Evolutionary conservation across 768 basidiomycete genomes (phyloP).

Genomic region (Xerocomellus intermedius): DNA sequence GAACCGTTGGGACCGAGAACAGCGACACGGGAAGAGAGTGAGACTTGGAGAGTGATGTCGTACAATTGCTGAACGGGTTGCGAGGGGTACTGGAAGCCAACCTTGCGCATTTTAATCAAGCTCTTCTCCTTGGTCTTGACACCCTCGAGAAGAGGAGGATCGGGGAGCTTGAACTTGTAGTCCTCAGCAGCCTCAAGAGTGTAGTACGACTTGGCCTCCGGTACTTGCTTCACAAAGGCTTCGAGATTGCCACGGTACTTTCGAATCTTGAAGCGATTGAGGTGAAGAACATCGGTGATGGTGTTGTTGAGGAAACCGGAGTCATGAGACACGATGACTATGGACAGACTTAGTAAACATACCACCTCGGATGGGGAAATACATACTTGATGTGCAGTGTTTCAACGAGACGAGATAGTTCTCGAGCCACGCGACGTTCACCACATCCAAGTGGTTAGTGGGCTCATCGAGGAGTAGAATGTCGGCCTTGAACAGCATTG

Average conservation of each 20-base stretch:
- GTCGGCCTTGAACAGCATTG: constrained; percentile 97
- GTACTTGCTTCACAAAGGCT: constrained; percentile 89
- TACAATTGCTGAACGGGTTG: constrained; percentile 85
- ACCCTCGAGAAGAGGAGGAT: constrained; percentile 96
- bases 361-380: background rate
- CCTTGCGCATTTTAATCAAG: constrained; percentile 95
- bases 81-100: constrained; percentile 94
- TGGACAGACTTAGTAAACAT: constrained; percentile 2
- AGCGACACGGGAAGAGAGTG: constrained; percentile 97
- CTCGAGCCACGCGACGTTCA: constrained; percentile 98
- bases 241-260: constrained; percentile 96
- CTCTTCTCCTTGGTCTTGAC: constrained; percentile 99
- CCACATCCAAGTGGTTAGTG: constrained; percentile 95
- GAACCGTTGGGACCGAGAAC: constrained; percentile 99
- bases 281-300: constrained; percentile 95
- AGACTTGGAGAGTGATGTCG: constrained; percentile 96
- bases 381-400: constrained; percentile 87
- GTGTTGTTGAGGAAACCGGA: constrained; percentile 97
- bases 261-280: constrained; percentile 97
- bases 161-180: constrained; percentile 98
- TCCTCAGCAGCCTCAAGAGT: constrained; percentile 93
- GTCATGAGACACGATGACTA: constrained; percentile 97
- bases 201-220: constrained; percentile 98
- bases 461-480: constrained; percentile 96
- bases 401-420: constrained; percentile 84